phyloP scores from a whole-genome alignment of 768 basidiomycete genomes.

The Dictyophora rubrovolvata region DNA sequence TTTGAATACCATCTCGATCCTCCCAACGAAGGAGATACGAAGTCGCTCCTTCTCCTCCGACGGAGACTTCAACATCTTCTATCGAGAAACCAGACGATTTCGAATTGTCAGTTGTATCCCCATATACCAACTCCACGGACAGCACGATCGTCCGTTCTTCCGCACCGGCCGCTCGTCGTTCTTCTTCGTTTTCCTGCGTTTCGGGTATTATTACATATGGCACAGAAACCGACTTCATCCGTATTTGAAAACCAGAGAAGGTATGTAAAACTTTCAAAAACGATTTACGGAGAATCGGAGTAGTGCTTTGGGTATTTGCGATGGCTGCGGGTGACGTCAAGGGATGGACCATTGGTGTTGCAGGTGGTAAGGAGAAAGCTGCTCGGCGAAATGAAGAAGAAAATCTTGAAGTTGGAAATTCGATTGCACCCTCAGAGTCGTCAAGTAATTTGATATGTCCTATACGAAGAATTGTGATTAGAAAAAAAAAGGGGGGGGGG shows the following conservation, averaged over 20 bases:
- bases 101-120: slow-evolving; percentile 46
- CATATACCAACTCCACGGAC: slow-evolving; percentile 86
- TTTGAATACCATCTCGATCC: slow-evolving; percentile 28
- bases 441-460: slow-evolving; percentile 33
- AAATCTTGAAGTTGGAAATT: slow-evolving; percentile 61
- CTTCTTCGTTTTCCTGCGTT: slow-evolving; percentile 36
- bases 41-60: slow-evolving; percentile 56
- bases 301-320: slow-evolving; percentile 30
- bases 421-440: slow-evolving; percentile 25
- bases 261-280: slow-evolving; percentile 72
- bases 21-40: slow-evolving; percentile 43
- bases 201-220: slow-evolving; percentile 69
- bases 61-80: slow-evolving; percentile 62
- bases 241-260: slow-evolving; percentile 75
- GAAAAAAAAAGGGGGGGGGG: not conserved
- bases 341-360: slow-evolving; percentile 32
- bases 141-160: slow-evolving; percentile 81
- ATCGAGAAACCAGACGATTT: slow-evolving; percentile 49
- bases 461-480: slow-evolving; percentile 5
- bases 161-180: slow-evolving; percentile 51
- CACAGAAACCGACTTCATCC: slow-evolving; percentile 91
- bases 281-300: slow-evolving; percentile 72
- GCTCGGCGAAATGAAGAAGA: slow-evolving; percentile 58
- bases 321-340: slow-evolving; percentile 41
- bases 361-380: slow-evolving; percentile 50